Evolutionary conservation across 495 filamentous ascomycete species (phyloP).

Genomic region (Aspergillus steynii): DNA sequence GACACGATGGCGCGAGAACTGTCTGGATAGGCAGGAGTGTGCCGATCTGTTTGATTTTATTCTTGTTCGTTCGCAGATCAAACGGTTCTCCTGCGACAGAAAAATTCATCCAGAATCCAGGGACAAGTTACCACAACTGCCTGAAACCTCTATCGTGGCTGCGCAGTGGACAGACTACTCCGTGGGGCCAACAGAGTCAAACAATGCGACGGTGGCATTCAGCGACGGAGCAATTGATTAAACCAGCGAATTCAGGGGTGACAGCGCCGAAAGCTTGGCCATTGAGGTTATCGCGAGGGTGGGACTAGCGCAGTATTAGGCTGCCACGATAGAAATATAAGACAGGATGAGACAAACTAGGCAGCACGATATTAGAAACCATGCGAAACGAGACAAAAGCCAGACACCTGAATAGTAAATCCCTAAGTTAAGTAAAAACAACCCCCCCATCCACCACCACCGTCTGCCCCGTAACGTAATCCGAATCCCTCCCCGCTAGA

Average conservation of each 20-base stretch:
- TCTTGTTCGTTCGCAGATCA: too few relatives aligned
- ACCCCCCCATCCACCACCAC: conserved; percentile 63
- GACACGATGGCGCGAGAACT: too few relatives aligned
- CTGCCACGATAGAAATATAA: not conserved
- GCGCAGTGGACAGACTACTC: too few relatives aligned
- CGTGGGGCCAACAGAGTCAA: too few relatives aligned
- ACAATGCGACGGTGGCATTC: not conserved
- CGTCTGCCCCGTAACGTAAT: conserved; percentile 65
- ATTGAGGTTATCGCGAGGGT: conserved; percentile 12
- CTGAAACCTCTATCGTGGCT: too few relatives aligned
- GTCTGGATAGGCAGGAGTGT: too few relatives aligned
- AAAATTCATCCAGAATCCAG: too few relatives aligned
- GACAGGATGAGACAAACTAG: not conserved
- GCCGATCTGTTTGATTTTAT: too few relatives aligned
- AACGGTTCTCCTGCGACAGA: too few relatives aligned
- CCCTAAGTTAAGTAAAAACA: conserved; percentile 39
- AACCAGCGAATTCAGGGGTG: not conserved
- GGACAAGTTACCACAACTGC: too few relatives aligned
- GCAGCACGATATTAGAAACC: not conserved
- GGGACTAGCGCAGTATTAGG: not conserved
- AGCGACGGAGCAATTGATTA: not conserved
- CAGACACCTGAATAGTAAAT: not conserved
- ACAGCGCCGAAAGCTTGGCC: conserved; percentile 16
- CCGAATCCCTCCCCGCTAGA: conserved; percentile 52
- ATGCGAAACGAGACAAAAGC: not conserved